These are phyloP conservation scores for Canavalia gladiata DNA, from an alignment of 306 rosid species.

Conservation along the genomic window DNA sequence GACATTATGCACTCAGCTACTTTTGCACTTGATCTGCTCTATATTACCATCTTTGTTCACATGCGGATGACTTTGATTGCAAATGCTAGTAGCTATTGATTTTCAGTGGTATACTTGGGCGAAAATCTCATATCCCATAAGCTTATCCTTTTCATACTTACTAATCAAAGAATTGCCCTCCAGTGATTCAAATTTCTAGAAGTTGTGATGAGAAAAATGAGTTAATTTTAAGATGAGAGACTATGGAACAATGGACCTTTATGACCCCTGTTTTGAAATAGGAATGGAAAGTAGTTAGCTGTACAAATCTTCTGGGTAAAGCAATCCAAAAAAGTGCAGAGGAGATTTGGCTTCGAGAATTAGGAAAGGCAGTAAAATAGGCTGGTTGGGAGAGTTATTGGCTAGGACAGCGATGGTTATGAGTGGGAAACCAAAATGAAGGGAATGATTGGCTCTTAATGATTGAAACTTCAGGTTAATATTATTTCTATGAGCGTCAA, in stretches of 20 bases:
- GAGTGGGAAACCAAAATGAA: conserved; percentile 16
- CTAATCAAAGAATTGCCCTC: neutral
- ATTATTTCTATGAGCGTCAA: neutral
- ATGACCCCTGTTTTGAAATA: neutral
- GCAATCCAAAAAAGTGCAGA: neutral
- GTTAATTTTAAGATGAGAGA: conserved; percentile 11
- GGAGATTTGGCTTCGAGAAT: neutral
- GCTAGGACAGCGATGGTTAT: neutral
- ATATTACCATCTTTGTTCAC: neutral
- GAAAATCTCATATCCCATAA: neutral
- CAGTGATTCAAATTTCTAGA: neutral
- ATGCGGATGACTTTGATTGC: neutral
- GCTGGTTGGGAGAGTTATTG: neutral
- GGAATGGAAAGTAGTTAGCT: neutral
- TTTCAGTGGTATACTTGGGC: neutral
- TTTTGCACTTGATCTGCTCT: neutral
- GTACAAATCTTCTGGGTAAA: neutral
- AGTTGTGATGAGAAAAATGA: neutral
- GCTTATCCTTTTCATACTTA: neutral
- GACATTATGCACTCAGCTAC: neutral
- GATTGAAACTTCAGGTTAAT: conserved; percentile 3
- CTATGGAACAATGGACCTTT: neutral
- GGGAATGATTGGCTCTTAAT: neutral
- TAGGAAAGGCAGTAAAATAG: neutral
- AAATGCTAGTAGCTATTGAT: neutral